Evolutionary conservation across 352 stramenopile species (phyloP).

Genomic region (Aphanomyces cochlioides): DNA sequence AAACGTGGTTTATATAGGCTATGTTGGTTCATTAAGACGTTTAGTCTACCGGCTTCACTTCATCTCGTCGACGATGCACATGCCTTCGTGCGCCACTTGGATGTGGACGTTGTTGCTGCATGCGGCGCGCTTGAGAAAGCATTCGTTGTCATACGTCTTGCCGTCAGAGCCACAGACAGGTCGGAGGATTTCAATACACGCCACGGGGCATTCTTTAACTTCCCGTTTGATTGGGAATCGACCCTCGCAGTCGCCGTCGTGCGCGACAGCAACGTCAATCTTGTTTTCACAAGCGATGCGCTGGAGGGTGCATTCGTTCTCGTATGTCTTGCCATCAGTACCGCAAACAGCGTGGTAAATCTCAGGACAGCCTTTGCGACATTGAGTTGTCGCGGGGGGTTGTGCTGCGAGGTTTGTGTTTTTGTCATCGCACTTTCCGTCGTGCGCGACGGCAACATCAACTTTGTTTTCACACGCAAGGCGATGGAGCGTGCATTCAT

Average conservation of each 20-base stretch:
- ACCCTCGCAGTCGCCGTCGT: neutral
- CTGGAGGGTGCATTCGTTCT: slow-evolving; percentile 36
- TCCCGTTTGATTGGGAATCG: neutral
- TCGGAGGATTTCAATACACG: slow-evolving; percentile 43
- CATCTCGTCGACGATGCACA: too few relatives aligned
- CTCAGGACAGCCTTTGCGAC: slow-evolving; percentile 38
- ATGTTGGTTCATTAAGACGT: too few relatives aligned
- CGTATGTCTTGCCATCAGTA: slow-evolving; percentile 44
- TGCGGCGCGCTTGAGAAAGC: slow-evolving; percentile 38
- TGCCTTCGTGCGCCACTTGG: neutral
- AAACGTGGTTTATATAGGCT: too few relatives aligned
- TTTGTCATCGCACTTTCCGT: neutral
- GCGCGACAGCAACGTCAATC: slow-evolving; percentile 25
- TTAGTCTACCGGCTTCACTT: too few relatives aligned
- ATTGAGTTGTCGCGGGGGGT: neutral
- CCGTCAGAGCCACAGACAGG: slow-evolving; percentile 49
- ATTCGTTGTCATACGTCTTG: slow-evolving; percentile 49
- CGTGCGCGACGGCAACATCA: neutral
- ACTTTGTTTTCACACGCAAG: slow-evolving; percentile 35
- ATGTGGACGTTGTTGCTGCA: slow-evolving; percentile 32
- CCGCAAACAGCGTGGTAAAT: slow-evolving; percentile 56
- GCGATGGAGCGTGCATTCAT: slow-evolving; percentile 41
- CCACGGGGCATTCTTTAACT: neutral
- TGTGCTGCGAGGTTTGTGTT: neutral
- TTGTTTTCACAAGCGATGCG: slow-evolving; percentile 40